These are phyloP conservation scores for Tetrastigma voinierianum DNA, from an alignment of 164 flowering plant species.

Conservation along the genomic window DNA sequence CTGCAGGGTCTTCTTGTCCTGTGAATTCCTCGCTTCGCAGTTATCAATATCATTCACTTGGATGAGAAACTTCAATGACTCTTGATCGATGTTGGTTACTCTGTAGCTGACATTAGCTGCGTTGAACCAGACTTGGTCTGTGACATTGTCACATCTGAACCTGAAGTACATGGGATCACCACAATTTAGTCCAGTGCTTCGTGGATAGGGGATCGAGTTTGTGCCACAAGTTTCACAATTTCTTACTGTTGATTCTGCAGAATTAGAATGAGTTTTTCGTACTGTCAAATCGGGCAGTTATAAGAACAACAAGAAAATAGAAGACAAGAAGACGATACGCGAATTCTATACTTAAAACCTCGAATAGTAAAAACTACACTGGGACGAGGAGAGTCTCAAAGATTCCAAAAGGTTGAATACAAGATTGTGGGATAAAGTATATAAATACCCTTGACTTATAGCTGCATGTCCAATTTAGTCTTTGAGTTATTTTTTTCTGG, in stretches of 20 bases:
- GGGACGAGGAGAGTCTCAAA: no score
- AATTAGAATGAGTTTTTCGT: not conserved
- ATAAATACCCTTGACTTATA: no score
- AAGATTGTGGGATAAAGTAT: no score
- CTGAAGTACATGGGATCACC: slow-evolving; percentile 37
- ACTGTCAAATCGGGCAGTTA: no score
- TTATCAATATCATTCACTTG: slow-evolving; percentile 8
- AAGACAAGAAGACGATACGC: no score
- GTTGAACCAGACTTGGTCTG: slow-evolving; percentile 28
- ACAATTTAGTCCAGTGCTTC: slow-evolving; percentile 39
- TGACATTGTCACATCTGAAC: slow-evolving; percentile 29
- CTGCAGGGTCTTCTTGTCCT: slow-evolving; percentile 1
- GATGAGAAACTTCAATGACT: slow-evolving; percentile 20
- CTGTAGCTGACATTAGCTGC: slow-evolving; percentile 14
- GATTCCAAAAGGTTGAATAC: no score
- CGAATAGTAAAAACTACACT: no score
- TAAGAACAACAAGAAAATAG: no score
- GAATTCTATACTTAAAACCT: no score
- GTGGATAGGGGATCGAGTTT: slow-evolving; percentile 40
- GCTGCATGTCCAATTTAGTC: no score
- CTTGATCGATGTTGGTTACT: slow-evolving; percentile 27
- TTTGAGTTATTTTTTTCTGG: no score
- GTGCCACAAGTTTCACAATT: slow-evolving; percentile 41
- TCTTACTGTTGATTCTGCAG: slow-evolving; percentile 29
- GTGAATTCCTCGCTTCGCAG: slow-evolving; percentile 13